Base-by-base conservation (phyloP, 768 basidiomycete genomes). In the Nidularia pulvinata region DNA sequence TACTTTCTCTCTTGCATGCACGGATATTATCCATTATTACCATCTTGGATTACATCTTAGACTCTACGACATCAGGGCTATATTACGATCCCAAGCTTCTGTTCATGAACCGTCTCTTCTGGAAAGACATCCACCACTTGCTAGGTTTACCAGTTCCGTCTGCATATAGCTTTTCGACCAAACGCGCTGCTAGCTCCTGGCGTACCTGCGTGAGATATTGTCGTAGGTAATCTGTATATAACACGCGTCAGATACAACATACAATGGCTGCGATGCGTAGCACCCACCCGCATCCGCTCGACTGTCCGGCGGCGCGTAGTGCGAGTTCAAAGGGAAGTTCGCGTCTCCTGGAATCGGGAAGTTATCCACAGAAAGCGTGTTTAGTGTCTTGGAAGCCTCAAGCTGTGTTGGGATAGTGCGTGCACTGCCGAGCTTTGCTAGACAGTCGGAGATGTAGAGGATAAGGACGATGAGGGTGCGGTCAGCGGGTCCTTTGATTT, bases 81-180 rank as follows among this genome's bases (percentile, higher is more conserved):
- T 33, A 57, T 72, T 78, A 89, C 65, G 82, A 80, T 54, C 85
- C 87, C 67, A 93, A 69, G 69, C 91, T 93, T 66, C 92, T 86
- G 74, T 93, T 92, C 92, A 94, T 94, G 83, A 94, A 94, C 25
- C 92, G 84, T 66, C 95, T 83, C 83, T 97, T 98, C 72, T 95
- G 94, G 85, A 98, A 99, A 19, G 92, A 91, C 93, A 98, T 96
- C 97, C 97, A 99, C 97, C 97, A 99, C 71, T 99, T 99, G 79
- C 91, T 97, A 5, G 97, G 95, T 68, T 92, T 95, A 54, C 89
- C 89, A 3, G 91, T 89, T 5, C 95, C 95, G 67, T 96, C 93
- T 37, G 88, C 92, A 68, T 99, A 99, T 48, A 99, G 75, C 49
- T 85, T 80, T 63, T 95, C 94, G 11, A 94, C 84, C 48, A 99